Evolutionary conservation across 805 yeast genomes (phyloP), one percentile per base, ranked within the genome.

Genomic region (Candida silvatica): DNA sequence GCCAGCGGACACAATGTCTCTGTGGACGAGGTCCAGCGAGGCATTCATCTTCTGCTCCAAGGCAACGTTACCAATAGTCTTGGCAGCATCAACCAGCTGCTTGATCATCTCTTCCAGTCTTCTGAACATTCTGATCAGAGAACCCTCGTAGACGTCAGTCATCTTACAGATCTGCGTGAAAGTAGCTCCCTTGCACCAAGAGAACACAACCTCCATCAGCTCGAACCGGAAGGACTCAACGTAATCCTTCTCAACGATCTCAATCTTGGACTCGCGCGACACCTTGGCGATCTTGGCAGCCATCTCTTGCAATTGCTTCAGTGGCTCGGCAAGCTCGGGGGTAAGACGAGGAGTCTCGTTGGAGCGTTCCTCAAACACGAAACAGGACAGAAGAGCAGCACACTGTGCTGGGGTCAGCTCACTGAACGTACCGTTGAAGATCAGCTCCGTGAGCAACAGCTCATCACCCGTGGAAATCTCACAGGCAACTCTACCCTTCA

Each of bases 91-190:
- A 30, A 79, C 77, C 74, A 92, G 69, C 58, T 92, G 98, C 51
- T 90, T 76, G 37, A 92, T 64, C 67, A 92, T 70, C 56, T 92
- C 99, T 58, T 92, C 98, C 37, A 92, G 66, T 53, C 98, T 72
- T 58, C 92, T 81, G 66, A 92, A 92, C 77, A 85, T 83, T 56
- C 99, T 77, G 45, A 92, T 90, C 52, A 92, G 69, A 17, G 94
- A 81, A 28, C 99, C 99, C 64, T 92, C 99, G 48, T 90, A 92
- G 29, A 92, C 97, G 54, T 92, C 98, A 0, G 98, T 92, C 96
- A 92, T 87, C 59, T 90, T 90, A 64, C 97, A 90, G 43, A 92
- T 90, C 56, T 90, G 96, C 0, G 97, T 90, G 59, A 92, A 92
- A 0, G 92, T 66, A 5, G 95, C 96, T 15, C 97, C 97, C 54